Evolutionary conservation across 129 eudicot species (phyloP), one percentile per base, ranked within the genome.

Genomic region (Chrysanthemum lavandulifolium): DNA sequence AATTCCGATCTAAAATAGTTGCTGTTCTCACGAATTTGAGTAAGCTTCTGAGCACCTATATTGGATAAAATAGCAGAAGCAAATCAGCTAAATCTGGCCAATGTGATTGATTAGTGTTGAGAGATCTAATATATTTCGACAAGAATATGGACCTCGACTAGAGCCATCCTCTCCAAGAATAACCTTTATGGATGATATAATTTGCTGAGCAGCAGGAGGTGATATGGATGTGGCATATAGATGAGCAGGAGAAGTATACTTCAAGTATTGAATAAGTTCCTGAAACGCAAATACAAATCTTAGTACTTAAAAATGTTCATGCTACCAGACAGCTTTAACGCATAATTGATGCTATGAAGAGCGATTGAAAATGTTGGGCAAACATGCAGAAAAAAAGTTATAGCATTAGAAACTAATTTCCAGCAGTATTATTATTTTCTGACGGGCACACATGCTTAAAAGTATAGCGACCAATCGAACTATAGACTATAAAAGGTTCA

Each of bases 131-230:
- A 9, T 70, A 11, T 52, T 23, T 18, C 55, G 13, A 72, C 48
- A 75, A 3, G 58, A 59, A 64, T 58, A 10, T 27, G 58, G 68
- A 90, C 98, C 98, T 90, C 98, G 90, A 83, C 88, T 80, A 59
- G 97, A 90, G 69, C 98, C 98, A 82, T 94, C 98, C 83, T 90
- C 84, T 36, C 98, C 98, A 60, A 88, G 92, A 75, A 94, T 83
- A 72, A 94, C 98, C 80, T 86, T 84, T 57, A 94, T 86, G 52
- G 98, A 61, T 61, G 98, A 94, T 58, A 94, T 90, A 66, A 90
- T 94, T 73, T 94, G 98, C 75, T 94, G 97, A 54, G 96, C 96
- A 72, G 98, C 91, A 55, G 98, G 98, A 60, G 98, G 97, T 57
- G 98, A 94, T 84, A 94, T 79, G 58, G 98, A 87, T 18, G 97